Evolutionary conservation across 1,284 basidiomycete species (phyloP).

Genomic region (Papiliotrema fonsecae): DNA sequence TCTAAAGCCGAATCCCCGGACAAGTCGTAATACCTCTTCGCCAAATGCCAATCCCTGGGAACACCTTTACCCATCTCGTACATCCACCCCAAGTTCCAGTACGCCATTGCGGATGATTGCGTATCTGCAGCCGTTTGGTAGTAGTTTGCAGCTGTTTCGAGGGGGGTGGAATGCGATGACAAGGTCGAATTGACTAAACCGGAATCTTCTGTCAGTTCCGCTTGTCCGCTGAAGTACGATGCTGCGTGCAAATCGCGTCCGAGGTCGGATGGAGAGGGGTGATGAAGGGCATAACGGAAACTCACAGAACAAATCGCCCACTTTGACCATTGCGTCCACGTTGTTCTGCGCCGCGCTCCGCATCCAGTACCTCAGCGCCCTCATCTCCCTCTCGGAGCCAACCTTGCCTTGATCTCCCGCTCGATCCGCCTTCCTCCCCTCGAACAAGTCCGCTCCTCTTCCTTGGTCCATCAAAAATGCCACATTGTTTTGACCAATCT

Average conservation of each 20-base stretch:
- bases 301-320: conserved; percentile 87
- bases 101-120: conserved; percentile 82
- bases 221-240: no score
- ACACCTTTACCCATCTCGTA: conserved; percentile 95
- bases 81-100: conserved; percentile 99
- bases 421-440: neutral
- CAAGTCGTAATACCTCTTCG: conserved; percentile 91
- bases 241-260: no score
- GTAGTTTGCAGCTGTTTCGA: conserved; percentile 73
- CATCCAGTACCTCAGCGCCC: conserved; percentile 76
- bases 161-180: conserved; percentile 36
- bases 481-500: conserved; percentile 92
- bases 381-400: neutral
- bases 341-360: conserved; percentile 90
- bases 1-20: conserved; percentile 79
- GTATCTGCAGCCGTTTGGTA: conserved; percentile 89
- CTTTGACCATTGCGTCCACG: conserved; percentile 92
- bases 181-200: conserved; percentile 27
- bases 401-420: neutral
- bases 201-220: neutral
- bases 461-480: conserved; percentile 83
- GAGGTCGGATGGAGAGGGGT: neutral
- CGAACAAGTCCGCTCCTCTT: conserved; percentile 1
- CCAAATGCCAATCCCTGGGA: conserved; percentile 88
- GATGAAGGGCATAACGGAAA: neutral